Evolutionary conservation across 352 stramenopile genomes (phyloP).

Genomic region (Aphanomyces stellatus): DNA sequence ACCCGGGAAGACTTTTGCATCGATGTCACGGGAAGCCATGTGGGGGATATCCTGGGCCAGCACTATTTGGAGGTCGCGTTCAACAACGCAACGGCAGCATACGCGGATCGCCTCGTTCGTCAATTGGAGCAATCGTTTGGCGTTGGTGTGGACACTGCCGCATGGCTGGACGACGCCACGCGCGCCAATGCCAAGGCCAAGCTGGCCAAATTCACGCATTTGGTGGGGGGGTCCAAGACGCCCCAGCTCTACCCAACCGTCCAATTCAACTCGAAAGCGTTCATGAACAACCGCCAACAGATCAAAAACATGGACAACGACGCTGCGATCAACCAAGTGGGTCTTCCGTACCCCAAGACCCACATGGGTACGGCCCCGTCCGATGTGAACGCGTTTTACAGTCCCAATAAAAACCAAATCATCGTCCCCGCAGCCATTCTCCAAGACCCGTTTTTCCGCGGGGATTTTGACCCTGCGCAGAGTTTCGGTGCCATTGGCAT

Average conservation of each 20-base stretch:
- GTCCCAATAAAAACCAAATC: constrained; percentile 74
- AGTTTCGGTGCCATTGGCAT: constrained; percentile 90
- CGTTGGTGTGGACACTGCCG: neutral
- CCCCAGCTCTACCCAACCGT: constrained; percentile 36
- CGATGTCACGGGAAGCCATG: constrained; percentile 55
- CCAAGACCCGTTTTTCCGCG: constrained; percentile 80
- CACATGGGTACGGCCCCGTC: constrained; percentile 58
- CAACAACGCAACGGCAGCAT: no score
- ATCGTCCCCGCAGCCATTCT: constrained; percentile 90
- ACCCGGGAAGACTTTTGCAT: constrained; percentile 46
- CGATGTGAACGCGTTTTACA: constrained; percentile 85
- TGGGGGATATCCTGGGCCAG: constrained; percentile 80
- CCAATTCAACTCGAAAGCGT: constrained; percentile 33
- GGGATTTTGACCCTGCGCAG: constrained; percentile 60
- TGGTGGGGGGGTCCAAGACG: constrained; percentile 38
- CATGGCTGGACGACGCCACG: constrained; percentile 5
- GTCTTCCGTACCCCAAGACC: constrained; percentile 27
- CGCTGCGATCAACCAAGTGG: constrained; percentile 27
- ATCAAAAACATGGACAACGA: constrained; percentile 25
- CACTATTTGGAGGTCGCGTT: constrained; percentile 86
- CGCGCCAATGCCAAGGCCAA: neutral
- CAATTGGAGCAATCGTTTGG: neutral
- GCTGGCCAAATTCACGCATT: constrained; percentile 53
- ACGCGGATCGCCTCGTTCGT: neutral
- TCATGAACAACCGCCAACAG: constrained; percentile 42